Evolutionary conservation across 2,329 filamentous ascomycete species (phyloP), one percentile per base, ranked within the genome.

Genomic region (Teratosphaeriaceae sp.): DNA sequence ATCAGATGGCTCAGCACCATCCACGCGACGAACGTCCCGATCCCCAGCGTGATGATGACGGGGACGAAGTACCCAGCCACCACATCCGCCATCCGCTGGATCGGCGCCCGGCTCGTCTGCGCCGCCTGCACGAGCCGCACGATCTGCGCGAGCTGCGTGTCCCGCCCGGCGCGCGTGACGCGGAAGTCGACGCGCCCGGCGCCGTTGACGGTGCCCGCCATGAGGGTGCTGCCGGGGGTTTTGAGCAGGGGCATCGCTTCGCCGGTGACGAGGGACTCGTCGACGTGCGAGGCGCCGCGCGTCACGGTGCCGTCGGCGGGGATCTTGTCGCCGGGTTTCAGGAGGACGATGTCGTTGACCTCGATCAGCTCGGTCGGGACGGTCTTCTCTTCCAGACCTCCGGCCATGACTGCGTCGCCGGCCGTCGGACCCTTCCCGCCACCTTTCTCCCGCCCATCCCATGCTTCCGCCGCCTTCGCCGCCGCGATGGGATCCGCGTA

Each of bases 191-290:
- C 72, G 37, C 90, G 82, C 2, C 92, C 92, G 50, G 89, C 84
- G 19, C 89, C 88, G 61, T 98, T 98, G 58, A 98, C 90, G 2
- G 92, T 97, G 22, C 92, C 92, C 39, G 88, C 92, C 62, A 97
- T 92, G 44, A 98, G 71, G 33, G 78, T 67, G 53, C 80, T 81
- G 7, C 85, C 88, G 56, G 86, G 83, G 53, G 78, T 82, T 68
- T 98, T 98, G 56, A 88, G 80, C 26, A 97, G 88, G 0, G 92
- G 90, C 77, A 96, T 90, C 2, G 92, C 85, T 68, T 98, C 92
- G 52, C 92, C 92, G 5, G 92, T 98, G 38, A 98, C 89, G 90
- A 97, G 97, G 61, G 88, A 95, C 68, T 98, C 92, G 53, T 98
- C 88, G 18, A 96, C 79, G 58, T 94, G 95, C 26, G 88, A 94